phyloP scores from a whole-genome alignment of 148 eudicot species.

The Rhododendron ferrugineum region DNA sequence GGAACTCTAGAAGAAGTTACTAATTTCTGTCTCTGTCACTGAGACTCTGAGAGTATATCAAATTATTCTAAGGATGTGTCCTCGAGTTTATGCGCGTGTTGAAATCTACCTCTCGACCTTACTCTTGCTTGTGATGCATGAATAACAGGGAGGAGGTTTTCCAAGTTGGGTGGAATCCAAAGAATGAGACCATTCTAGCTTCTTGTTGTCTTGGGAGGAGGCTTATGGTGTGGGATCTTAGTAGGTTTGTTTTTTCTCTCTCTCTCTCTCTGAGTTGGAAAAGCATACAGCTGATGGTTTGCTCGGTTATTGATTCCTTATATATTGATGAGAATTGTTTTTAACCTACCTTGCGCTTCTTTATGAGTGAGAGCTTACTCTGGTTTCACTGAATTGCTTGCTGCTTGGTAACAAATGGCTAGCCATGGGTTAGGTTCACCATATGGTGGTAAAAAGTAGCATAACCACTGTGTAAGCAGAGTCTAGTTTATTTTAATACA shows the following conservation, averaged over 20 bases:
- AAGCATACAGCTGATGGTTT: not conserved
- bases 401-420: not conserved
- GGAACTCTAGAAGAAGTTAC: not conserved
- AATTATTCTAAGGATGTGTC: not conserved
- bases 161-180: slow-evolving; percentile 95
- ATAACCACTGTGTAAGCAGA: not conserved
- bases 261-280: not conserved
- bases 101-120: not conserved
- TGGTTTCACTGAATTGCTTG: not conserved
- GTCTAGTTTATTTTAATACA: not conserved
- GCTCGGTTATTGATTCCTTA: not conserved
- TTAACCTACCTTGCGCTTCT: not conserved
- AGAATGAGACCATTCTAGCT: slow-evolving; percentile 81
- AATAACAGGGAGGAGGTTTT: slow-evolving; percentile 73
- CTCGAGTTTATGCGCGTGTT: not conserved
- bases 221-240: slow-evolving; percentile 95
- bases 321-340: not conserved
- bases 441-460: not conserved
- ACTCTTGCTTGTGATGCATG: slow-evolving; percentile 12
- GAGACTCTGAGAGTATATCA: not conserved
- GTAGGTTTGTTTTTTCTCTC: slow-evolving; percentile 52
- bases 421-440: not conserved
- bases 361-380: not conserved
- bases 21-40: not conserved
- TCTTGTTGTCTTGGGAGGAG: slow-evolving; percentile 95